Conservation (phyloP, 345 rosid species). For the Salix dunnii region DNA sequence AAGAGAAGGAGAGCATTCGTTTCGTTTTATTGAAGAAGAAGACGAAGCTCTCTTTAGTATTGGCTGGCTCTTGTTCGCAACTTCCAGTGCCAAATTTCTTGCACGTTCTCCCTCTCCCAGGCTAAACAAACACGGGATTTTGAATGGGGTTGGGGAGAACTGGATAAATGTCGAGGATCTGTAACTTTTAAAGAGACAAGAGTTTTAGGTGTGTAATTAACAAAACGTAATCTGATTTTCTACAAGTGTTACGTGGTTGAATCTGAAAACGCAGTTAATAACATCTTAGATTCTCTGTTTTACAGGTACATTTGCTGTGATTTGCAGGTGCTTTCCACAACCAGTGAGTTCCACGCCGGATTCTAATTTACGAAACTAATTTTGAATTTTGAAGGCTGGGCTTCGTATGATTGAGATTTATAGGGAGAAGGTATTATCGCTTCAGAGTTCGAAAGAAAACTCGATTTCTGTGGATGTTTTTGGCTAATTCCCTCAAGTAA, state of each 20-base stretch:
- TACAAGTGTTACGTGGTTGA: not conserved
- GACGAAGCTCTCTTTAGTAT: slow-evolving; percentile 12
- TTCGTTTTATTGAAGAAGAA: slow-evolving; percentile 17
- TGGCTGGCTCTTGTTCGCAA: not conserved
- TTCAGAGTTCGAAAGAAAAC: not conserved
- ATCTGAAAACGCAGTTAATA: not conserved
- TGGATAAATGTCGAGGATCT: slow-evolving; percentile 30
- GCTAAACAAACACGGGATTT: slow-evolving; percentile 27
- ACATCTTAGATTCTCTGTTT: slow-evolving; percentile 1
- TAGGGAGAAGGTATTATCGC: slow-evolving; percentile 1
- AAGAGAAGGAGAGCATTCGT: slow-evolving; percentile 16
- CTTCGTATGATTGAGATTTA: slow-evolving; percentile 6
- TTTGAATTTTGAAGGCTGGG: slow-evolving; percentile 6
- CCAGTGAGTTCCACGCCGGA: slow-evolving; percentile 5
- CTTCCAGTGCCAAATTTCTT: slow-evolving; percentile 32
- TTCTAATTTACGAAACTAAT: slow-evolving; percentile 3
- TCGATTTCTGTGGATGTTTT: not conserved
- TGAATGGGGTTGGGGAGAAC: slow-evolving; percentile 4
- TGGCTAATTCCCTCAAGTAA: slow-evolving; percentile 6
- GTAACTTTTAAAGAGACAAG: slow-evolving; percentile 2
- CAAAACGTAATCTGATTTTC: not conserved
- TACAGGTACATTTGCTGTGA: slow-evolving; percentile 20
- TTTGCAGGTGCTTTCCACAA: not conserved
- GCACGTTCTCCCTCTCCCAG: slow-evolving; percentile 28
- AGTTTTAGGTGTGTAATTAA: slow-evolving; percentile 25